phyloP scores from a whole-genome alignment of 805 yeast species.

The Metschnikowia koreensis region DNA sequence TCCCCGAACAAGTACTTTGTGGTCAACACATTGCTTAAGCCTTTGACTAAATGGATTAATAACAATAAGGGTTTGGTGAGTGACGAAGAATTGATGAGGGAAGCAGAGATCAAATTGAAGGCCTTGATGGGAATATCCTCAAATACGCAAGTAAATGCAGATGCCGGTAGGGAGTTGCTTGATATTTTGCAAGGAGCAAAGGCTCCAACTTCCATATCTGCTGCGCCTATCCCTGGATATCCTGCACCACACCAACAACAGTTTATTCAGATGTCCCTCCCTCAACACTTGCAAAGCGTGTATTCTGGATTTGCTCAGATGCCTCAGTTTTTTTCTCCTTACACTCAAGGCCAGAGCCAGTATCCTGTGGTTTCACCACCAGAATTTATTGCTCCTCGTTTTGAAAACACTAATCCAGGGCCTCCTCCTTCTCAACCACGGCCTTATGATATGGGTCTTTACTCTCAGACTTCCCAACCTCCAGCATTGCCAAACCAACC shows the following conservation, averaged over 20 bases:
- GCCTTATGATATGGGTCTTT: neutral
- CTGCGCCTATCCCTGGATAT: conserved; percentile 9
- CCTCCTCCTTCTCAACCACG: conserved; percentile 9
- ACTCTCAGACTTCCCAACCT: neutral
- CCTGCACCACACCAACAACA: conserved; percentile 12
- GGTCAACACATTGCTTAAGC: conserved; percentile 49
- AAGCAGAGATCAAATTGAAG: conserved; percentile 67
- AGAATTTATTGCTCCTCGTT: conserved; percentile 13
- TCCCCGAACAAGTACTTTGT: conserved; percentile 41
- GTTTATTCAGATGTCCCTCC: conserved; percentile 28
- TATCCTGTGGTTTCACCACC: conserved; percentile 16
- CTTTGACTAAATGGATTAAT: conserved; percentile 53
- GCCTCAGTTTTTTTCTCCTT: conserved; percentile 17
- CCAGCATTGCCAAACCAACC: conserved; percentile 1
- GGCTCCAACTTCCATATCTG: conserved; percentile 4
- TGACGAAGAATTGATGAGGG: conserved; percentile 58
- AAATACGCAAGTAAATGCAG: conserved; percentile 33
- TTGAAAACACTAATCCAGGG: conserved; percentile 1
- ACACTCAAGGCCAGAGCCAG: conserved; percentile 8
- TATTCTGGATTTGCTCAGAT: conserved; percentile 17
- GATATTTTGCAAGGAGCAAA: conserved; percentile 50
- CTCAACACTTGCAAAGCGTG: conserved; percentile 31
- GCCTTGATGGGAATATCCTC: conserved; percentile 56
- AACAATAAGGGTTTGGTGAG: conserved; percentile 45
- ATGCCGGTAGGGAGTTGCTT: conserved; percentile 77